Base-by-base conservation (phyloP, 1,284 basidiomycete species). In the Mycosarcoma mackinlayi region DNA sequence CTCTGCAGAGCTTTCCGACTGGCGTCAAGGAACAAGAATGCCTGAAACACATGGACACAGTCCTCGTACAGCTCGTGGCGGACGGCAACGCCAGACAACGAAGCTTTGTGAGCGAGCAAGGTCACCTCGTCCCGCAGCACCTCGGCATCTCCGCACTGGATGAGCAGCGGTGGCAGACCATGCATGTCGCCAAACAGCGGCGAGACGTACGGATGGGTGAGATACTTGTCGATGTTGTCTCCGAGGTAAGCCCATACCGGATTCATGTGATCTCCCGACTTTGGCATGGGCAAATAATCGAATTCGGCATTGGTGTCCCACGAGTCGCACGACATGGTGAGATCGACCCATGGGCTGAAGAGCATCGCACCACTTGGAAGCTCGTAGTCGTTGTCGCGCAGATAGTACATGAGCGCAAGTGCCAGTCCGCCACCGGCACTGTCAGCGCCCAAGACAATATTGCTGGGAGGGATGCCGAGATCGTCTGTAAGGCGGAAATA, bases 291-390 rank as follows among this genome's bases (percentile, higher is more conserved):
- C 14, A 85, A 76, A 55, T 84, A 85, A 66, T 85, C 84, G 66
- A 77, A 85, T 6, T 86, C 86, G 16, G 91, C 89, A 82, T 97
- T 97, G 52, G 91, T 92, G 50, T 97, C 93, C 95, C 95, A 98
- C 31, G 92, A 94, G 67, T 95, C 92, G 83, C 94, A 98, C 66
- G 93, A 95, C 88, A 95, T 91, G 0, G 93, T 96, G 59, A 97
- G 84, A 84, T 95, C 91, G 64, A 80, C 74, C 75, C 76, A 74
- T 9, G 76, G 77, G 51, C 78, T 80, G 56, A 82, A 80, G 14
- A 82, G 66, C 61, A 82, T 82, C 16, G 78, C 81, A 19, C 81
- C 81, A 42, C 72, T 62, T 2, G 81, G 81, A 30, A 82, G 37
- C 24, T 66, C 57, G 42, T 79, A 80, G 23, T 70, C 75, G 45